A percentile compares a stretch with the other conserved stretches of the same genome.
These are phyloP conservation scores for Russula vinacea DNA, from an alignment of 768 basidiomycete species.

Conservation along the genomic window DNA sequence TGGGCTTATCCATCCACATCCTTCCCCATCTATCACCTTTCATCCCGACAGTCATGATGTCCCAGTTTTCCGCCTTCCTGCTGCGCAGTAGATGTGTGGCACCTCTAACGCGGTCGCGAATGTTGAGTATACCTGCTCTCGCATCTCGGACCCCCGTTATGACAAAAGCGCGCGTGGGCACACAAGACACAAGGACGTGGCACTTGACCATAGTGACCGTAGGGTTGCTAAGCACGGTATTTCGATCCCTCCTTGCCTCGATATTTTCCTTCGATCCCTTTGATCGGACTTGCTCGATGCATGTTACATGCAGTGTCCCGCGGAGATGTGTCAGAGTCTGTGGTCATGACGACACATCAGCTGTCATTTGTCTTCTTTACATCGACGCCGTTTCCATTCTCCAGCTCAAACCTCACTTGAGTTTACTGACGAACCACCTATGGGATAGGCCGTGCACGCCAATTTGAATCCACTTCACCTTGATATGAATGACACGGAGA, in stretches of 20 bases:
- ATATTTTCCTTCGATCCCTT: background rate
- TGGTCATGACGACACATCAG: background rate
- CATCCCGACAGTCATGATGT: slow-evolving; percentile 12
- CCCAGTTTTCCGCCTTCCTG: background rate
- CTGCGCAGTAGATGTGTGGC: slow-evolving; percentile 1
- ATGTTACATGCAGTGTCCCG: background rate
- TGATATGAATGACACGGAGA: slow-evolving; percentile 15
- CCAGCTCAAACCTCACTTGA: background rate
- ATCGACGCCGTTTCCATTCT: background rate
- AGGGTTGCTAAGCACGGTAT: slow-evolving; percentile 17
- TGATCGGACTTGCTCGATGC: slow-evolving; percentile 1
- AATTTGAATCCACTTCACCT: slow-evolving; percentile 17
- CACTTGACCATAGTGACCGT: slow-evolving; percentile 9
- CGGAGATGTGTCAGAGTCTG: slow-evolving; percentile 1
- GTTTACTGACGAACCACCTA: slow-evolving; percentile 1
- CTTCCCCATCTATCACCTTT: background rate
- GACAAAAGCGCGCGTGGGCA: slow-evolving; percentile 4
- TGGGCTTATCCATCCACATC: background rate
- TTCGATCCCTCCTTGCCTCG: background rate
- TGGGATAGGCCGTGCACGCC: slow-evolving; percentile 5
- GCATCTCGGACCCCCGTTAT: background rate
- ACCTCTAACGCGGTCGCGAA: background rate
- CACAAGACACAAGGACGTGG: background rate
- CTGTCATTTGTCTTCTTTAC: background rate
- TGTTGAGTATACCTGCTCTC: background rate